A percentile compares a stretch with the other conserved stretches of the same genome.
phyloP scores from a whole-genome alignment of 768 basidiomycete genomes.

The Holtermanniella nyarrowii region DNA sequence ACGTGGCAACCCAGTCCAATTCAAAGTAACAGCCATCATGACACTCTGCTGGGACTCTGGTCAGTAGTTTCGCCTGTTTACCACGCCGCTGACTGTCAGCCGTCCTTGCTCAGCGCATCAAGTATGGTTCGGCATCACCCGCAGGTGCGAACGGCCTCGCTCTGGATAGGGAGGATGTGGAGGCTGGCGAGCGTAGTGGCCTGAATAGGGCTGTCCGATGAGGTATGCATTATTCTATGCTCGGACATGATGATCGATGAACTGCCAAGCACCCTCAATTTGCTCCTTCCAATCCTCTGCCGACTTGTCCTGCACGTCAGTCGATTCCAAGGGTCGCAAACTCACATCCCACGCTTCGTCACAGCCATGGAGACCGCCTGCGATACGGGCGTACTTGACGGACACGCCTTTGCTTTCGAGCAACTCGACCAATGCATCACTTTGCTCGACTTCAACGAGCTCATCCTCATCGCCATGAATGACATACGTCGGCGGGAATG shows the following conservation, averaged over 20 bases:
- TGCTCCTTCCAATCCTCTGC: too few species aligned
- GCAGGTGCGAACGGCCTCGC: too few species aligned
- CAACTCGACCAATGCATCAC: conserved; percentile 6
- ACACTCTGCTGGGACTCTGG: conserved; percentile 37
- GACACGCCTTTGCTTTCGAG: conserved; percentile 3
- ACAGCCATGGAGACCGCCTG: conserved; percentile 10
- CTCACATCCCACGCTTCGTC: conserved; percentile 13
- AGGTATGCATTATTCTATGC: too few species aligned
- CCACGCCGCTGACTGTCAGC: conserved; percentile 13
- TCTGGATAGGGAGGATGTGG: too few species aligned
- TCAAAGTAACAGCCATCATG: conserved; percentile 35
- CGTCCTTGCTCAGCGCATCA: conserved; percentile 24
- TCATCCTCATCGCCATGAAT: conserved; percentile 12
- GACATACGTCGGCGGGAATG: conserved; percentile 14
- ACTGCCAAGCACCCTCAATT: too few species aligned
- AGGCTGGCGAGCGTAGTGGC: background rate
- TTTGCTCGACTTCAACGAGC: conserved; percentile 10
- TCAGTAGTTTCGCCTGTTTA: background rate
- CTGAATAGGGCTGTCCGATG: background rate
- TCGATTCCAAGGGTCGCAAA: too few species aligned
- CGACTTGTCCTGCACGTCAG: too few species aligned
- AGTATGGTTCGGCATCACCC: conserved; percentile 24
- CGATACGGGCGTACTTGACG: background rate
- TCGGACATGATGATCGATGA: too few species aligned
- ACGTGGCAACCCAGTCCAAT: conserved; percentile 31